phyloP scores from a whole-genome alignment of 257 asterid species.

The Capsicum rhomboideum region DNA sequence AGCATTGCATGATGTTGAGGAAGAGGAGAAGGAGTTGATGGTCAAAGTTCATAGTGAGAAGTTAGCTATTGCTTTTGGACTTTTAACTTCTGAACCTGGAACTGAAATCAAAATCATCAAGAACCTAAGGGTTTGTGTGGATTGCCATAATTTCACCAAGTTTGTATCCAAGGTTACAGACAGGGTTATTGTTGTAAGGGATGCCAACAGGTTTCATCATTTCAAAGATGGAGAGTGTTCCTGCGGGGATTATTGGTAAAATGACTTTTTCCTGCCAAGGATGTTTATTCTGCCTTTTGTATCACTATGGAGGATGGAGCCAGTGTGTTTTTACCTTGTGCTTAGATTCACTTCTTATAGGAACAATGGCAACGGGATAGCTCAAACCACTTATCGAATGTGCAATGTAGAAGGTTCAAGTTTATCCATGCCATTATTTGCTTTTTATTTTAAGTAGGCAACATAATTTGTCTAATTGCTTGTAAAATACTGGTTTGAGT shows the following conservation, averaged over 20 bases:
- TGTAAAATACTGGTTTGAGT: neutral
- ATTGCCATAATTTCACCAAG: constrained; percentile 83
- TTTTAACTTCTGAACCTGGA: constrained; percentile 48
- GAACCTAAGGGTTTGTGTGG: constrained; percentile 85
- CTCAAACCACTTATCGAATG: no score
- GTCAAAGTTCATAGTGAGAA: constrained; percentile 85
- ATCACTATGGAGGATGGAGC: neutral
- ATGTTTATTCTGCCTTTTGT: neutral
- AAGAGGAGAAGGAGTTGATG: constrained; percentile 85
- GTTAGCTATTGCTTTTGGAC: constrained; percentile 80
- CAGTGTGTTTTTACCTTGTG: neutral
- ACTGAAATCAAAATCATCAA: constrained; percentile 72
- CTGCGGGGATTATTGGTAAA: constrained; percentile 85
- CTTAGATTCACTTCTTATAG: neutral
- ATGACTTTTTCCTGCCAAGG: neutral
- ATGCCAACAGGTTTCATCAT: constrained; percentile 89
- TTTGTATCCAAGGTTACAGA: constrained; percentile 56
- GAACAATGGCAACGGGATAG: neutral
- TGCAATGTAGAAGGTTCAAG: neutral
- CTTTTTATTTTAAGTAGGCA: neutral
- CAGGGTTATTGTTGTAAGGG: constrained; percentile 67
- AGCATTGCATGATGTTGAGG: constrained; percentile 88
- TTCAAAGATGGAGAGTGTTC: constrained; percentile 72
- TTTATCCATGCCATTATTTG: neutral
- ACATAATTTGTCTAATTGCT: neutral